A percentile compares a stretch with the other conserved stretches of the same genome.
Evolutionary conservation across 768 basidiomycete genomes (phyloP).

Genomic region (Trametes cingulata): DNA sequence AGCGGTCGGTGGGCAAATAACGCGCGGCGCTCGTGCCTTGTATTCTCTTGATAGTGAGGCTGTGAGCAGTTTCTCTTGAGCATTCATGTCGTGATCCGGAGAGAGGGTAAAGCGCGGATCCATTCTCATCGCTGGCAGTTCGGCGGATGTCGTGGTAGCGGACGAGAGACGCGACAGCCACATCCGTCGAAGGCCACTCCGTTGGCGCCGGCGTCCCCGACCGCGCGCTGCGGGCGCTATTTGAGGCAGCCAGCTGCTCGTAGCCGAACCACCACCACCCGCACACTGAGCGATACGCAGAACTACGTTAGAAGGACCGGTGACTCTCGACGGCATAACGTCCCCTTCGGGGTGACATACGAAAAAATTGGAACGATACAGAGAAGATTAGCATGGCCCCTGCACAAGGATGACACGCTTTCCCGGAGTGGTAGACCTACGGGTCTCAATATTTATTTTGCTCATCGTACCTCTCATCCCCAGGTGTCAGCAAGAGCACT

Average conservation of each 20-base stretch:
- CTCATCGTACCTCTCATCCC: no score
- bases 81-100: neutral
- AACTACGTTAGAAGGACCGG: neutral
- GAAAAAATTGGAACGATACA: conserved; percentile 99
- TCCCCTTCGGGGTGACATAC: conserved; percentile 93
- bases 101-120: neutral
- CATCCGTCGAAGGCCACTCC: neutral
- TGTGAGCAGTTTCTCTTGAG: neutral
- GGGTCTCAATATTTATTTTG: conserved; percentile 44
- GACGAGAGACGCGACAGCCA: neutral
- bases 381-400: conserved; percentile 99
- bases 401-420: conserved; percentile 99
- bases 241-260: neutral
- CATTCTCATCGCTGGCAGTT: neutral
- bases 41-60: neutral
- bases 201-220: neutral
- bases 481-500: no score
- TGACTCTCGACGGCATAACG: conserved; percentile 22
- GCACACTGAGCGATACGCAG: neutral
- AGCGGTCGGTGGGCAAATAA: conserved; percentile 10
- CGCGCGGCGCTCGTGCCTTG: conserved; percentile 12
- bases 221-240: neutral
- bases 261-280: neutral
- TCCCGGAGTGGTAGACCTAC: conserved; percentile 80
- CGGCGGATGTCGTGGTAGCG: neutral